phyloP scores from a whole-genome alignment of 2,329 filamentous ascomycete species.

The Didymella lethalis region DNA sequence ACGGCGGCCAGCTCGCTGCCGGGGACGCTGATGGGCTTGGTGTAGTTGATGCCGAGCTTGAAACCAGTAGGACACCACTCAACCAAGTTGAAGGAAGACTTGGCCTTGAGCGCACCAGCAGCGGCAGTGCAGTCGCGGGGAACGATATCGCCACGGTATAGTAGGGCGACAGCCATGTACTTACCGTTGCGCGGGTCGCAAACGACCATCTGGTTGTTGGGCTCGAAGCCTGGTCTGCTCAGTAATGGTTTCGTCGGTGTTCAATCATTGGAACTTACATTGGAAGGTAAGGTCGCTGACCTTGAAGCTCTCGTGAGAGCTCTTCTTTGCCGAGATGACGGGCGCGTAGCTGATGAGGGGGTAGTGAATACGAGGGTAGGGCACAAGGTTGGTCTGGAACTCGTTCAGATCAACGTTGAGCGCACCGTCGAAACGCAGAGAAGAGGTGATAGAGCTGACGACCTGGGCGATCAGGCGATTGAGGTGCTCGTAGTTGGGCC shows the following conservation, averaged over 20 bases:
- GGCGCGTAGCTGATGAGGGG: conserved; percentile 76
- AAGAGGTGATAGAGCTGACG: conserved; percentile 77
- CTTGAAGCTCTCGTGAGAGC: conserved; percentile 87
- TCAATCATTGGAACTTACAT: conserved; percentile 56
- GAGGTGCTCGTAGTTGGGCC: conserved; percentile 74
- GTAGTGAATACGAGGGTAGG: conserved; percentile 77
- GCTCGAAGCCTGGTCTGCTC: conserved; percentile 69
- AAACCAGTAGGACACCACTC: conserved; percentile 80
- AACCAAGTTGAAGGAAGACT: conserved; percentile 75
- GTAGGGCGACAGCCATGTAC: conserved; percentile 77
- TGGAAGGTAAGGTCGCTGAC: conserved; percentile 78
- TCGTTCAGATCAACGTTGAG: conserved; percentile 79
- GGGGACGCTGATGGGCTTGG: conserved; percentile 85
- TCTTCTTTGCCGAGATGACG: conserved; percentile 76
- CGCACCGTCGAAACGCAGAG: conserved; percentile 74
- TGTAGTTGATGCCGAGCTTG: conserved; percentile 80
- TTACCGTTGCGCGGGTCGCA: conserved; percentile 78
- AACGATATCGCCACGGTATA: conserved; percentile 76
- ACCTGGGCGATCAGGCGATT: conserved; percentile 78
- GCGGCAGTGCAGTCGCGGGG: conserved; percentile 74
- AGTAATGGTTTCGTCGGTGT: conserved; percentile 25
- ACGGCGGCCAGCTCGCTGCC: conserved; percentile 98
- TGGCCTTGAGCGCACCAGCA: conserved; percentile 73
- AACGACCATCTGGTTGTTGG: conserved; percentile 81
- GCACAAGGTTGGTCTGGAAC: conserved; percentile 79